Evolutionary conservation across 805 yeast species (phyloP).

Genomic region (Lachancea nothofagi): DNA sequence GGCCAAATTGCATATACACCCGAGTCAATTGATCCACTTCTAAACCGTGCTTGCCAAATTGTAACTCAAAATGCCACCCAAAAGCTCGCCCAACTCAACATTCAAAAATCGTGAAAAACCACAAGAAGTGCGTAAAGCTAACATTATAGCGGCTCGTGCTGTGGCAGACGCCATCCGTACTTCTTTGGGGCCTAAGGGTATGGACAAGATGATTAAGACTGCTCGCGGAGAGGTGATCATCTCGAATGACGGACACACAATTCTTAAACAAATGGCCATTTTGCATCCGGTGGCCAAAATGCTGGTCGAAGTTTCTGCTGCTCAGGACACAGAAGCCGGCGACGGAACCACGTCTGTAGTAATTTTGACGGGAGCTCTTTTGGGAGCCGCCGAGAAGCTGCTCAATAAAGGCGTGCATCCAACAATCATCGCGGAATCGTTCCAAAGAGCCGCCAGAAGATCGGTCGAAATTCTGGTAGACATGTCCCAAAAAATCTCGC

Average conservation of each 20-base stretch:
- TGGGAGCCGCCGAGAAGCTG: constrained; percentile 91
- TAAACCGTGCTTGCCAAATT: background rate
- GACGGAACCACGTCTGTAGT: constrained; percentile 99
- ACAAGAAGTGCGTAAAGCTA: constrained; percentile 83
- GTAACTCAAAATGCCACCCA: constrained; percentile 20
- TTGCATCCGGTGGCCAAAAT: constrained; percentile 98
- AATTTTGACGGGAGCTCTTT: constrained; percentile 85
- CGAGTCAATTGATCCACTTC: constrained; percentile 5
- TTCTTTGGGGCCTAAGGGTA: constrained; percentile 96
- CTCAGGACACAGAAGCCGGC: constrained; percentile 99
- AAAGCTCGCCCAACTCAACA: constrained; percentile 67
- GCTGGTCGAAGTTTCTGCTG: constrained; percentile 95
- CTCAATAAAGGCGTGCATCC: constrained; percentile 93
- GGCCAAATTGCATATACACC: too few species aligned
- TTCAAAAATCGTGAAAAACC: constrained; percentile 94
- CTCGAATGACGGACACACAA: constrained; percentile 98
- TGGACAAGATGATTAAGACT: constrained; percentile 98
- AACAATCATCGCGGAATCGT: constrained; percentile 86
- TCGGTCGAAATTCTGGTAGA: constrained; percentile 76
- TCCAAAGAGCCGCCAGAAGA: constrained; percentile 81
- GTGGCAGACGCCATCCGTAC: constrained; percentile 95
- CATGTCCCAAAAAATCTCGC: constrained; percentile 78
- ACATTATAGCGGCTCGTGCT: constrained; percentile 87
- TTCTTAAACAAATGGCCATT: constrained; percentile 94
- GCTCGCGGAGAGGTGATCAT: constrained; percentile 87